These are phyloP conservation scores for Vigna mungo DNA, from an alignment of 306 rosid species.

Conservation along the genomic window DNA sequence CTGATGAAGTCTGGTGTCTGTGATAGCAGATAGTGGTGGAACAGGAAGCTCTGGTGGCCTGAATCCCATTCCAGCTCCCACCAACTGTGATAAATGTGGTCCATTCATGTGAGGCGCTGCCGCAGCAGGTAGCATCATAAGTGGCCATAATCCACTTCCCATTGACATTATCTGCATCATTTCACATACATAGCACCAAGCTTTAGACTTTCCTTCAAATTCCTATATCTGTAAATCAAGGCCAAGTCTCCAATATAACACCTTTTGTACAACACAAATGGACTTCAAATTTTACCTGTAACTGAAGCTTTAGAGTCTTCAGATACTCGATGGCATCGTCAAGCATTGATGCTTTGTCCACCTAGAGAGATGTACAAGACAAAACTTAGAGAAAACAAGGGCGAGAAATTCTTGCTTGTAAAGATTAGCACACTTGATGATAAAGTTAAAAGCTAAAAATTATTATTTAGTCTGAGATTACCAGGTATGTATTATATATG, in stretches of 20 bases:
- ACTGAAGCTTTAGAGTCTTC: constrained; percentile 61
- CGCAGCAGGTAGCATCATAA: constrained; percentile 49
- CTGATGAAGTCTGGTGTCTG: constrained; percentile 41
- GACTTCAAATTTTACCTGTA: constrained; percentile 49
- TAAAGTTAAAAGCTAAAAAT: neutral
- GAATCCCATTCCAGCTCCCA: constrained; percentile 46
- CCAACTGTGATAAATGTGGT: neutral
- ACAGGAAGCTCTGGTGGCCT: constrained; percentile 47
- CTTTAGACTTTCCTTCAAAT: constrained; percentile 3
- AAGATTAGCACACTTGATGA: neutral
- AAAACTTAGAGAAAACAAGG: neutral
- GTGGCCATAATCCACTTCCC: constrained; percentile 51
- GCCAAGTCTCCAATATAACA: neutral
- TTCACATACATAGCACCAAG: neutral
- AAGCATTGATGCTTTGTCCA: constrained; percentile 64
- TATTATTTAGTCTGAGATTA: too few relatives aligned
- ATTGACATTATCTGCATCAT: constrained; percentile 61
- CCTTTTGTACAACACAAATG: neutral
- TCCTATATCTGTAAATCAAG: neutral
- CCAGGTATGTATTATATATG: too few relatives aligned
- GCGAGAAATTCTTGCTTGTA: neutral
- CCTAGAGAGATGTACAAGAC: constrained; percentile 33
- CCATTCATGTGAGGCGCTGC: constrained; percentile 28
- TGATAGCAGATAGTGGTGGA: constrained; percentile 41
- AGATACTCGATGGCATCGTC: constrained; percentile 68